A percentile compares a stretch with the other conserved stretches of the same genome.
phyloP scores from a whole-genome alignment of 768 basidiomycete genomes.

The Boletus bicolor region DNA sequence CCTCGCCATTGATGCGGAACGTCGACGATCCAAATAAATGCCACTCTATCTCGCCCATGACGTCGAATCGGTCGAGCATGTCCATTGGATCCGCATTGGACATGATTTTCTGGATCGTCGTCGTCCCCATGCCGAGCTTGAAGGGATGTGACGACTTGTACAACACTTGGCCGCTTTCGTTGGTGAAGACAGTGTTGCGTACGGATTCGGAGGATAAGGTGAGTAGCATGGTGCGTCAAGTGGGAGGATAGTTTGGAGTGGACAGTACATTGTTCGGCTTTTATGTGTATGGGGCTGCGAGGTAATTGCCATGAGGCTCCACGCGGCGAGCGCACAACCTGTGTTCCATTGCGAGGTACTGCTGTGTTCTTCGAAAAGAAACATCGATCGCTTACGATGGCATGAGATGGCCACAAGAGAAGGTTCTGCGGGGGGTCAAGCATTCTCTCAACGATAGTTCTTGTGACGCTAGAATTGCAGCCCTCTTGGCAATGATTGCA shows the following conservation, averaged over 20 bases:
- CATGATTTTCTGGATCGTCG: conserved; percentile 21
- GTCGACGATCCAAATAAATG: conserved; percentile 22
- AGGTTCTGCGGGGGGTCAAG: too few species aligned
- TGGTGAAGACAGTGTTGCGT: conserved; percentile 19
- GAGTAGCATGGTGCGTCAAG: conserved; percentile 14
- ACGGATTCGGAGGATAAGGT: conserved; percentile 19
- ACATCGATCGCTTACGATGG: too few species aligned
- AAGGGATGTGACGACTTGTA: conserved; percentile 19
- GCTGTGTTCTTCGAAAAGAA: background rate
- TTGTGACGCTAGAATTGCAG: background rate
- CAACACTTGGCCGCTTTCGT: conserved; percentile 23
- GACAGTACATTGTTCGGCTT: too few species aligned
- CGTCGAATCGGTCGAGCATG: conserved; percentile 27
- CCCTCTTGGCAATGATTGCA: too few species aligned
- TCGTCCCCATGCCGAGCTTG: conserved; percentile 8
- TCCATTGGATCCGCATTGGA: conserved; percentile 15
- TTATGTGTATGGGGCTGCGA: background rate
- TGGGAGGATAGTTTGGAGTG: background rate
- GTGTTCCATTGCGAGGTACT: background rate
- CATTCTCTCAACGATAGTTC: background rate
- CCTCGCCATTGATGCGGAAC: conserved; percentile 29
- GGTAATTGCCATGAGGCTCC: background rate
- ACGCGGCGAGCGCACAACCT: too few species aligned
- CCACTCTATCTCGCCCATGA: conserved; percentile 36
- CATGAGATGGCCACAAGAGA: background rate